Conservation (phyloP, 257 asterid species). For the Ilex asprella region DNA sequence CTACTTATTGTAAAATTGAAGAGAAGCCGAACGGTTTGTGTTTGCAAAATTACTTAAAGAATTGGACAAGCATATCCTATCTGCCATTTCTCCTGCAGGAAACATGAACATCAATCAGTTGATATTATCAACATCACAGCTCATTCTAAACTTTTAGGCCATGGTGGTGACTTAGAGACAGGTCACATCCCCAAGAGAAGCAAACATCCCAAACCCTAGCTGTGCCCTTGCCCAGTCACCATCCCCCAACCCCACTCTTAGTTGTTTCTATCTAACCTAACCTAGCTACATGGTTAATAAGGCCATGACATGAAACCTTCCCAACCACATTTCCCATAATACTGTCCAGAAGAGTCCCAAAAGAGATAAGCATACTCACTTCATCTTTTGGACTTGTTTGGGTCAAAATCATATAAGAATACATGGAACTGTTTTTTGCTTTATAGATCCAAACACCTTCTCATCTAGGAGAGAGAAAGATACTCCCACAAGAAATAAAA, state of each 20-base stretch:
- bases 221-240: constrained; percentile 2
- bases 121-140: neutral
- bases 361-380: neutral
- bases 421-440: neutral
- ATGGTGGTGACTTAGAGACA: constrained; percentile 3
- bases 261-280: constrained; percentile 2
- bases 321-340: neutral
- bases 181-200: neutral
- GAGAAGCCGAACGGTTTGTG: neutral
- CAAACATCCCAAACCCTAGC: neutral
- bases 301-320: neutral
- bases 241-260: neutral
- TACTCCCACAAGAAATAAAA: neutral
- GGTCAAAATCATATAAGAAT: neutral
- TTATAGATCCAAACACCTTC: neutral
- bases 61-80: neutral
- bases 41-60: no score
- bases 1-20: neutral
- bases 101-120: neutral
- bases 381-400: neutral
- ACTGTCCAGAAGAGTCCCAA: neutral
- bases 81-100: neutral
- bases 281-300: neutral
- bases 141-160: neutral
- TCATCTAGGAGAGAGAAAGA: neutral